Evolutionary conservation across 768 basidiomycete genomes (phyloP).

Genomic region (Termitomyces sp.): DNA sequence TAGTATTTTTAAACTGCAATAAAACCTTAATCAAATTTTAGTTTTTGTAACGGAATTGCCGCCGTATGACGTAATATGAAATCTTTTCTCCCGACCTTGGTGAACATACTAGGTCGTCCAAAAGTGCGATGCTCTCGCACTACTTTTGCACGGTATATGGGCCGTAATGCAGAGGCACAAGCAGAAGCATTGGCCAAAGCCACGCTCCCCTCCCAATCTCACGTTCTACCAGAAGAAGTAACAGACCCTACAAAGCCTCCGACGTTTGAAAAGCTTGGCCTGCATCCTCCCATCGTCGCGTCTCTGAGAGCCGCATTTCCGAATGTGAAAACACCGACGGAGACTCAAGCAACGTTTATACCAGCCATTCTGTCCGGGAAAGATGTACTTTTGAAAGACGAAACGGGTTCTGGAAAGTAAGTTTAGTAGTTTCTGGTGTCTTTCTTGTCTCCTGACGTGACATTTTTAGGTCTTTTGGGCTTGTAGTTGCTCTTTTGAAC

Average conservation of each 20-base stretch:
- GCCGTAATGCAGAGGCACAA: constrained; percentile 17
- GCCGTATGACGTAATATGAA: constrained; percentile 17
- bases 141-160: constrained; percentile 17
- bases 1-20: too few relatives aligned
- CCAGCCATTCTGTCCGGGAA: constrained; percentile 50
- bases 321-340: constrained; percentile 49
- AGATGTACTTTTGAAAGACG: constrained; percentile 63
- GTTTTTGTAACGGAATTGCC: background rate
- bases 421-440: constrained; percentile 19
- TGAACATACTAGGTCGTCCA: constrained; percentile 7
- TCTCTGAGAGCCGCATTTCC: constrained; percentile 60
- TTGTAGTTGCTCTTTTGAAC: constrained; percentile 61
- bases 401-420: constrained; percentile 79
- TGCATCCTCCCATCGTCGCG: constrained; percentile 41
- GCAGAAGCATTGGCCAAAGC: constrained; percentile 3
- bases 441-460: background rate
- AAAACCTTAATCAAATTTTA: background rate
- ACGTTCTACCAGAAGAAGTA: background rate
- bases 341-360: constrained; percentile 55
- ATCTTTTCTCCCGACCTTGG: constrained; percentile 16
- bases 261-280: constrained; percentile 48
- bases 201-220: background rate
- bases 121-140: constrained; percentile 6
- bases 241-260: background rate
- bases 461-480: constrained; percentile 59